Base-by-base conservation (phyloP, 1,284 basidiomycete species). In the Apiotrichum siamense region DNA sequence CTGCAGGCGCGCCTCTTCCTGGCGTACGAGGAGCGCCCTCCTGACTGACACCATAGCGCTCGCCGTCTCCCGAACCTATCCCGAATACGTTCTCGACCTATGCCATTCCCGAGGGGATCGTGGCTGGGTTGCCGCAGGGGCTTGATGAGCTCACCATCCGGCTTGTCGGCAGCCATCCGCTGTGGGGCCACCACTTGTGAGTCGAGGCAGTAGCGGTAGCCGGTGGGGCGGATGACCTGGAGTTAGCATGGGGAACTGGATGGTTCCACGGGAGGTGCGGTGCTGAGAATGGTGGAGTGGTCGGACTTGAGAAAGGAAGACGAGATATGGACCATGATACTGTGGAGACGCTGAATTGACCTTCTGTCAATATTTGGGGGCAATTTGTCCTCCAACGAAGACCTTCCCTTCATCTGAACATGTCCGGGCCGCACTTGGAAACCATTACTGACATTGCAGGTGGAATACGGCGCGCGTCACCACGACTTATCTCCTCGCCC, bases 121-220 rank as follows among this genome's bases (percentile, higher is more conserved):
- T n/a, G n/a, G n/a, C n/a, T 7, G 36, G 33, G 9, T 36, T 65
- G 12, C 39, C 48, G 20, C 47, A 66, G 50, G 49, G 55, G 0
- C n/a, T n/a, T n/a, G n/a, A n/a, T n/a, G 69, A 79, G 25, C 75
- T 93, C 11, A 71, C 77, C 4, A 83, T 94, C 42, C 77, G 83
- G 49, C 79, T 96, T 9, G 88, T 96, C 0, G 91, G 92, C 4
- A 81, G 79, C 3, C 90, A 96, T 68, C 87, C 91, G 2, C 76
- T 96, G 6, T 97, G 92, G 92, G 91, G 85, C 2, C 88, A 96
- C 70, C 79, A 92, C 63, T 72, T 94, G 84, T 92, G 70, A 69
- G 84, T 75, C 23, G 25, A 24, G 3, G 15, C 29, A 31, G 9
- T 31, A 15, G 9, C 7, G 15, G 15, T 31, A 7, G 29, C 29